phyloP scores from a whole-genome alignment of 176 grass and related monocot genomes.

The Coix lacrymajobi region DNA sequence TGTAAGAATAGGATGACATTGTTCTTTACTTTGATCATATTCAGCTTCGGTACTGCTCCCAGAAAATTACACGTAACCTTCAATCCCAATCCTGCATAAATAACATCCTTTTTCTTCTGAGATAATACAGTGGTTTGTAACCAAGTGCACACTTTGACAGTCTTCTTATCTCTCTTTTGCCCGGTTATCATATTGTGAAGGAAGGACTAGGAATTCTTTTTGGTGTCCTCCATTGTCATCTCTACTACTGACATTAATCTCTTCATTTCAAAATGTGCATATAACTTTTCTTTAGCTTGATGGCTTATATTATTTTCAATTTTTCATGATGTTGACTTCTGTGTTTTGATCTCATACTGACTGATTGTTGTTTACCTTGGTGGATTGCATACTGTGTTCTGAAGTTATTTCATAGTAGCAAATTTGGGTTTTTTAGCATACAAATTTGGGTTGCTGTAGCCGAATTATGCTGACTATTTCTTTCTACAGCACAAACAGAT shows the following conservation, averaged over 20 bases:
- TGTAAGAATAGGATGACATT: slow-evolving; percentile 34
- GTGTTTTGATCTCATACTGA: background rate
- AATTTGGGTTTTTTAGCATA: background rate
- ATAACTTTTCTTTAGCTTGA: background rate
- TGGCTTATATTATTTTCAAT: background rate
- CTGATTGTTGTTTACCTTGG: background rate
- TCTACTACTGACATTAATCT: background rate
- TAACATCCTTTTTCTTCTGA: background rate
- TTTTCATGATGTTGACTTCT: background rate
- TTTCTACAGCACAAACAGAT: background rate
- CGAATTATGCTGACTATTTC: background rate
- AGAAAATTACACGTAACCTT: background rate
- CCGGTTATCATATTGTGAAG: background rate
- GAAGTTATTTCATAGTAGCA: background rate
- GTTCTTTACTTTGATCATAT: slow-evolving; percentile 5
- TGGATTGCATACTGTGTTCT: background rate
- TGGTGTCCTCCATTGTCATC: background rate
- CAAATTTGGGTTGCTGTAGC: background rate
- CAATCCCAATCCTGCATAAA: background rate
- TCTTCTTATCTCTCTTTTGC: background rate
- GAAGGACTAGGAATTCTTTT: background rate
- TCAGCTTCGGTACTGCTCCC: background rate
- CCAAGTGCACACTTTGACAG: background rate
- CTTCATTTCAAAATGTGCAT: background rate
- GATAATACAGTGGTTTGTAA: background rate